Evolutionary conservation across 495 filamentous ascomycete species (phyloP), one percentile per base, ranked within the genome.

Genomic region (Aspergillus wentii): DNA sequence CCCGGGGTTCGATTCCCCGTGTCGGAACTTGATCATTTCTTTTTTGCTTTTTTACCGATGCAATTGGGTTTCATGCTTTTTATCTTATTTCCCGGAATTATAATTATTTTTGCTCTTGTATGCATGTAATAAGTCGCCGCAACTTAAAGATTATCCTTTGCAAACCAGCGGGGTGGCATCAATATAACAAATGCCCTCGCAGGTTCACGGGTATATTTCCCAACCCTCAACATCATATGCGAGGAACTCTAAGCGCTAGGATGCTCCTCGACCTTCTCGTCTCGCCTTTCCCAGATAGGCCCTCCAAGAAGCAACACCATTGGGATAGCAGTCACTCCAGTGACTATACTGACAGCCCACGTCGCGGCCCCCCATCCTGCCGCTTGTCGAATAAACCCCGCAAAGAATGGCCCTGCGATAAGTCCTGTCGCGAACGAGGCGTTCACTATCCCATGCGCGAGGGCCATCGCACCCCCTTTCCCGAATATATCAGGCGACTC

Each of bases 331-430:
- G 55, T 52, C 13, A 51, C 34, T 1, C 52, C 58, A 10, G 48
- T 38, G 23, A 62, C 20, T 29, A 62, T 23, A 0, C 49, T 50
- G 22, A 62, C 3, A 6, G 48, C 54, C 58, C 54, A 62, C 3
- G 51, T 23, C 54, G 79, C 68, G 0, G 73, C 76, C 0, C 63
- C 66, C 80, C 81, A 86, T 6, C 79, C 80, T 11, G 66, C 66
- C 10, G 52, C 53, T 10, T 72, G 60, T 15, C 69, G 56, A 14
- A 85, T 59, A 33, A 76, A 79, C 0, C 79, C 80, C 6, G 74
- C 75, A 61, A 71, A 74, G 21, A 81, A 60, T 40, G 80, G 76
- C 5, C 79, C 79, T 13, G 77, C 57, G 0, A 76, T 64, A 10
- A 72, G 74, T 2, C 78, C 78, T 0, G 75, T 67, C 1, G 79